Base-by-base conservation (phyloP, 768 basidiomycete genomes). In the Termitomyces sp. region DNA sequence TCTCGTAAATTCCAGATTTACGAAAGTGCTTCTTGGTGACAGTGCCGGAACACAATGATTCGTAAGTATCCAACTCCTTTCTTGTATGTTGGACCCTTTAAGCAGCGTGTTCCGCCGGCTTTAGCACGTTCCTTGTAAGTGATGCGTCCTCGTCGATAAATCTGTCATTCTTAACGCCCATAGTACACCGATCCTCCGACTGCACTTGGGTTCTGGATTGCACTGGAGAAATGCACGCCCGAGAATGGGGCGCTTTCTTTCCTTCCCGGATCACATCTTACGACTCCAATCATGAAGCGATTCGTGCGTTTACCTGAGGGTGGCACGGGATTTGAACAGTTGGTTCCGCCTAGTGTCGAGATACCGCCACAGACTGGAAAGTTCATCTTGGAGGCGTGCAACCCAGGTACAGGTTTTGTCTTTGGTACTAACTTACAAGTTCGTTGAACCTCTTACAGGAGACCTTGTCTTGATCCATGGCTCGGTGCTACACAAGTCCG, bases 201-300 rank as follows among this genome's bases (percentile, higher is more conserved):
- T 9, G 97, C 97, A 0, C 83, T 98, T 22, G 97, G 97, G 2
- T 93, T 96, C 71, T 99, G 97, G 97, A 91, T 98, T 60, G 92
- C 96, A 0, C 78, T 99, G 40, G 96, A 98, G 72, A 81, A 84
- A 61, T 97, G 95, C 73, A 95, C 94, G 6, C 70, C 82, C 2
- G 75, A 76, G 48, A 96, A 96, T 67, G 94, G 94, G 9, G 92
- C 94, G 8, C 81, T 95, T 7, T 92, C 89, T 5, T 96, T 96
- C 74, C 78, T 92, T 2, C 95, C 96, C 0, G 94, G 96, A 22
- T 96, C 94, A 1, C 97, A 99, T 73, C 80, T 89, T 36, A 82
- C 79, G 0, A 78, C 84, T 2, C 84, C 87, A 1, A 85, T 96
- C 51, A 83, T 86, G 7, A 91, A 93, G 68, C 90, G 97, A 12